A percentile compares a stretch with the other conserved stretches of the same genome.
These are phyloP conservation scores for Penicillium sp. DNA, from an alignment of 2,329 filamentous ascomycete species.

Conservation along the genomic window DNA sequence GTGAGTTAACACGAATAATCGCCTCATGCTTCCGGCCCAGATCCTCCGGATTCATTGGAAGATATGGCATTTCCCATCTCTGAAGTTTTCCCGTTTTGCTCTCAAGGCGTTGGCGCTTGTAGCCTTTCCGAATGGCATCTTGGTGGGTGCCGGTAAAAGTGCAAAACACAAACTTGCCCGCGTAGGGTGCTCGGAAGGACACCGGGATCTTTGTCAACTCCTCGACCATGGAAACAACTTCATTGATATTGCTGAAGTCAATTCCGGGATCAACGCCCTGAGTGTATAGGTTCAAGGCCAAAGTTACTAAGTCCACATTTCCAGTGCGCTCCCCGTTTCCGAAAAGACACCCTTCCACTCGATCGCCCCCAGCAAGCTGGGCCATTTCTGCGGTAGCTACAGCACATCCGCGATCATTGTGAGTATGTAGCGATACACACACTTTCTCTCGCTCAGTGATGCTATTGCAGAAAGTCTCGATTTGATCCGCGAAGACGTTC, in stretches of 20 bases:
- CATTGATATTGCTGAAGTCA: conserved; percentile 67
- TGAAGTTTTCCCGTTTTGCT: background rate
- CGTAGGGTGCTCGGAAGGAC: conserved; percentile 75
- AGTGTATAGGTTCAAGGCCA: conserved; percentile 87
- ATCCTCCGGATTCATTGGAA: background rate
- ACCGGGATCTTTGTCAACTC: background rate
- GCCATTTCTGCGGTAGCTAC: conserved; percentile 84
- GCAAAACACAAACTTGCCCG: conserved; percentile 79
- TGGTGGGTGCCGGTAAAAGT: conserved; percentile 89
- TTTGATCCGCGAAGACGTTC: conserved; percentile 18
- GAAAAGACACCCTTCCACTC: conserved; percentile 87
- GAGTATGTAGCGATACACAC: conserved; percentile 76
- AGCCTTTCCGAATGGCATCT: conserved; percentile 87
- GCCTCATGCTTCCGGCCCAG: background rate
- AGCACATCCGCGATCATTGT: conserved; percentile 90
- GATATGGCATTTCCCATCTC: background rate
- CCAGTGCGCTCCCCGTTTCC: conserved; percentile 91
- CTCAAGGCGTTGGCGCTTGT: conserved; percentile 32
- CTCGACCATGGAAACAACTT: background rate
- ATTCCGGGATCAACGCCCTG: conserved; percentile 79
- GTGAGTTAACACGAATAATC: background rate
- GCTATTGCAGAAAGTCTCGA: conserved; percentile 65
- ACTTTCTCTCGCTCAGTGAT: background rate
- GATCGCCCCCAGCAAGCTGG: conserved; percentile 88
- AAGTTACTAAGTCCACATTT: conserved; percentile 86